phyloP scores from a whole-genome alignment of 2,329 filamentous ascomycete genomes.

The Microcyclosporella mali region DNA sequence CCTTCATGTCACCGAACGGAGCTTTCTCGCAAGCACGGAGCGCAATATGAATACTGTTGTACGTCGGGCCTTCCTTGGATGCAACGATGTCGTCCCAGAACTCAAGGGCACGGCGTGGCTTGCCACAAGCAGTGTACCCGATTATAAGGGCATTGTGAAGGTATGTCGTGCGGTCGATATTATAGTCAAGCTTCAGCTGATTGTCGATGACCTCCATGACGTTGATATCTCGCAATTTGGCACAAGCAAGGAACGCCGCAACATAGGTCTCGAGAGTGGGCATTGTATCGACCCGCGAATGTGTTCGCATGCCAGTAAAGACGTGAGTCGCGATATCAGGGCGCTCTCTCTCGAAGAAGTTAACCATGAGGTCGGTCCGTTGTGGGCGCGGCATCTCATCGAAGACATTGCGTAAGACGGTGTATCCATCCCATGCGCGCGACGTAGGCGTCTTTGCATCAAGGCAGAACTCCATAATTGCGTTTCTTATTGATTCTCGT shows the following conservation, averaged over 20 bases:
- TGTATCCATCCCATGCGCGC: constrained; percentile 56
- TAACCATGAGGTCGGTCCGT: constrained; percentile 69
- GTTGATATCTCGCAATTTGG: constrained; percentile 38
- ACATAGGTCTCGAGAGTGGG: constrained; percentile 72
- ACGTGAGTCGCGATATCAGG: constrained; percentile 80
- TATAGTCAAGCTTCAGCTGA: constrained; percentile 88
- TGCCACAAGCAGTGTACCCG: constrained; percentile 66
- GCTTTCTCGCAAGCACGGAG: constrained; percentile 70
- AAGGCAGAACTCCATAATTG: constrained; percentile 62
- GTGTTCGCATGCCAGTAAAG: constrained; percentile 90
- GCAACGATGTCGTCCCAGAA: constrained; percentile 82
- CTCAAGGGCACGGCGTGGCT: constrained; percentile 60
- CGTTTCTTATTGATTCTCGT: constrained; percentile 58
- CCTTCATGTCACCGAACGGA: constrained; percentile 40
- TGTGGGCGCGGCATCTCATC: constrained; percentile 57
- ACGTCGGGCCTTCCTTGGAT: constrained; percentile 78
- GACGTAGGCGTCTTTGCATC: constrained; percentile 59
- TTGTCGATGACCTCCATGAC: constrained; percentile 75
- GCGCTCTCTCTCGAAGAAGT: constrained; percentile 72
- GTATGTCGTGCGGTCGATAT: constrained; percentile 66
- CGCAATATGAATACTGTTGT: constrained; percentile 71
- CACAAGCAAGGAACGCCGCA: constrained; percentile 67
- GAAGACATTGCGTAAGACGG: constrained; percentile 53
- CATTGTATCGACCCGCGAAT: constrained; percentile 55
- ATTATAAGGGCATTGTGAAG: constrained; percentile 83